These are phyloP conservation scores for Paecilomyces sp. DNA, from an alignment of 2,329 filamentous ascomycete genomes.

Conservation along the genomic window DNA sequence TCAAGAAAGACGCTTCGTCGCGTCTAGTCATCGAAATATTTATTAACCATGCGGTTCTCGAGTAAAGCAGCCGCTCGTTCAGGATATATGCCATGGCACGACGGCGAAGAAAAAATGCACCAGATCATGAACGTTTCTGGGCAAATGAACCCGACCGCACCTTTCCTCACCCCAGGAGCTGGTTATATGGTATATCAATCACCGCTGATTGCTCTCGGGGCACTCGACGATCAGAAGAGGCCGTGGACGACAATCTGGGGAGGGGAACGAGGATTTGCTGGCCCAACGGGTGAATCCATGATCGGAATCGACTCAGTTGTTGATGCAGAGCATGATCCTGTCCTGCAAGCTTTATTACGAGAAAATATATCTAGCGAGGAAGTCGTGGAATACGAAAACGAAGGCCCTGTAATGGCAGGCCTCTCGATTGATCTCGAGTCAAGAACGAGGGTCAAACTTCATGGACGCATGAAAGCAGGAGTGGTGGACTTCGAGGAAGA, in stretches of 20 bases:
- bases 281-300: constrained; percentile 54
- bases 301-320: constrained; percentile 59
- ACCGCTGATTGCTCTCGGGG: constrained; percentile 66
- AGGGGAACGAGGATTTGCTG: constrained; percentile 62
- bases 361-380: constrained; percentile 27
- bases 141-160: constrained; percentile 59
- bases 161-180: constrained; percentile 56
- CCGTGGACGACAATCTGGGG: constrained; percentile 77
- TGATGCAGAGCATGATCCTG: constrained; percentile 60
- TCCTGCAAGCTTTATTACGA: constrained; percentile 56
- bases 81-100: constrained; percentile 45
- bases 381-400: constrained; percentile 30
- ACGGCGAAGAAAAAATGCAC: constrained; percentile 62
- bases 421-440: constrained; percentile 58
- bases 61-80: constrained; percentile 7
- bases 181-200: constrained; percentile 54
- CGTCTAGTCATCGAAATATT: too few relatives aligned
- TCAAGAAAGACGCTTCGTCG: too few relatives aligned
- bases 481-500: constrained; percentile 34
- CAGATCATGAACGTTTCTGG: constrained; percentile 52
- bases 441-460: constrained; percentile 66
- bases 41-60: too few relatives aligned
- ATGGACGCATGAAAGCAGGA: constrained; percentile 61
- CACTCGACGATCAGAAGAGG: constrained; percentile 56
- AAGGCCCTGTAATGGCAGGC: constrained; percentile 51